Percentiles rank a stretch among this genome's conserved stretches.
phyloP scores from a whole-genome alignment of 2,329 filamentous ascomycete genomes.

The Paradendryphiella salina region DNA sequence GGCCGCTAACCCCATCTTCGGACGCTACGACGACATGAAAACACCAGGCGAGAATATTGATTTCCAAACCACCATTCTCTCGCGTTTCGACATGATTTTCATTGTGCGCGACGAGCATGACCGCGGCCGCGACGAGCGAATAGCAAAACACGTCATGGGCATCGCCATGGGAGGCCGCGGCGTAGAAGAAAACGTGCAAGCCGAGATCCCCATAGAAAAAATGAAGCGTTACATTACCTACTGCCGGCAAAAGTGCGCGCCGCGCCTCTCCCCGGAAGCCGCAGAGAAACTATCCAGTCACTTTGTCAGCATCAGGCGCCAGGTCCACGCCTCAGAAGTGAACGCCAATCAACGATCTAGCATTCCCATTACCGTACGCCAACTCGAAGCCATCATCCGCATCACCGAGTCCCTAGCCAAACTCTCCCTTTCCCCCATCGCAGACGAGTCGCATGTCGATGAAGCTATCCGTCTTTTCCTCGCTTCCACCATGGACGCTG shows the following conservation, averaged over 20 bases:
- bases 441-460: constrained; percentile 89
- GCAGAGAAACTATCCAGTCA: constrained; percentile 96
- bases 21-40: constrained; percentile 97
- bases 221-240: constrained; percentile 98
- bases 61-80: constrained; percentile 97
- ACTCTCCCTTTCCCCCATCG: constrained; percentile 79
- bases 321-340: constrained; percentile 88
- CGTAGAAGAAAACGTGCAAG: constrained; percentile 77
- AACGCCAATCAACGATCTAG: constrained; percentile 88
- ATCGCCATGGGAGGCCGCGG: constrained; percentile 93
- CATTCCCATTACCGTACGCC: constrained; percentile 96
- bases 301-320: constrained; percentile 92
- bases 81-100: constrained; percentile 99
- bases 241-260: constrained; percentile 92
- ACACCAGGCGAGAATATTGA: constrained; percentile 98
- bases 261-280: constrained; percentile 84
- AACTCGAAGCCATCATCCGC: constrained; percentile 94
- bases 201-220: constrained; percentile 91
- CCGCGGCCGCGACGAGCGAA: constrained; percentile 83
- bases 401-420: constrained; percentile 97
- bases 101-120: constrained; percentile 97
- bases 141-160: constrained; percentile 95
- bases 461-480: constrained; percentile 97
- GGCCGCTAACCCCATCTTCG: constrained; percentile 96
- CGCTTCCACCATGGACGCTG: constrained; percentile 95